phyloP scores from a whole-genome alignment of 2,329 filamentous ascomycete species.

The Sarocladium strictum region DNA sequence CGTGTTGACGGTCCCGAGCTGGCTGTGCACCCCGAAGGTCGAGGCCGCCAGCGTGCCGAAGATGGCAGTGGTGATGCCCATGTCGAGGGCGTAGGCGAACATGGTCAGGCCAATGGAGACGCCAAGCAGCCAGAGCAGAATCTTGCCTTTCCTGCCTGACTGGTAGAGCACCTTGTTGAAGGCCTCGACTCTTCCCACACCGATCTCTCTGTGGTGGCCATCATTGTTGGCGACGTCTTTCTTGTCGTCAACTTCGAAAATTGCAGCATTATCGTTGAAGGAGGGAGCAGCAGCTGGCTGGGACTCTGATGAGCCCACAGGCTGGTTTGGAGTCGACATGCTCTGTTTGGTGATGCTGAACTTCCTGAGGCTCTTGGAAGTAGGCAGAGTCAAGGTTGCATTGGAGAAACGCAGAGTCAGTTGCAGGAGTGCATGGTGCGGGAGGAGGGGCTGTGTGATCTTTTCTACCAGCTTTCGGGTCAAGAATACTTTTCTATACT shows the following conservation, averaged over 20 bases:
- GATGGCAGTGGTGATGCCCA: constrained; percentile 28
- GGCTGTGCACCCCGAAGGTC: constrained; percentile 25
- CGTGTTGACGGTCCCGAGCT: constrained; percentile 25
- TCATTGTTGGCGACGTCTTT: constrained; percentile 2
- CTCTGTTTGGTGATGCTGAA: neutral
- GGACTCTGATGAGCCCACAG: neutral
- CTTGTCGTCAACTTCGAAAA: neutral
- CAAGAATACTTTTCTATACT: no score
- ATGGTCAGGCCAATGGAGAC: constrained; percentile 30
- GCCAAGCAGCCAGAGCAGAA: constrained; percentile 28
- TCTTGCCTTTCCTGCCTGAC: constrained; percentile 27
- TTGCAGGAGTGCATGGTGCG: no score
- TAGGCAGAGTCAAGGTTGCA: neutral
- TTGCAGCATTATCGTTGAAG: neutral
- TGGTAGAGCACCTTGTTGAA: constrained; percentile 34
- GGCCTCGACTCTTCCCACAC: constrained; percentile 29
- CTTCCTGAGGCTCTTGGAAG: neutral
- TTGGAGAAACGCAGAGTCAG: neutral
- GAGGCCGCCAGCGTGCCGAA: constrained; percentile 28
- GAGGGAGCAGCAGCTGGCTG: neutral
- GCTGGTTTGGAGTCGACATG: neutral
- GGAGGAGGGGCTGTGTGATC: no score
- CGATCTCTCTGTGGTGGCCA: constrained; percentile 15
- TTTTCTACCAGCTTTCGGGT: no score
- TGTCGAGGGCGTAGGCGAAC: constrained; percentile 33